A percentile compares a stretch with the other conserved stretches of the same genome.
Evolutionary conservation across 352 stramenopile species (phyloP).

Genomic region (Halophytophthora batemanensis): DNA sequence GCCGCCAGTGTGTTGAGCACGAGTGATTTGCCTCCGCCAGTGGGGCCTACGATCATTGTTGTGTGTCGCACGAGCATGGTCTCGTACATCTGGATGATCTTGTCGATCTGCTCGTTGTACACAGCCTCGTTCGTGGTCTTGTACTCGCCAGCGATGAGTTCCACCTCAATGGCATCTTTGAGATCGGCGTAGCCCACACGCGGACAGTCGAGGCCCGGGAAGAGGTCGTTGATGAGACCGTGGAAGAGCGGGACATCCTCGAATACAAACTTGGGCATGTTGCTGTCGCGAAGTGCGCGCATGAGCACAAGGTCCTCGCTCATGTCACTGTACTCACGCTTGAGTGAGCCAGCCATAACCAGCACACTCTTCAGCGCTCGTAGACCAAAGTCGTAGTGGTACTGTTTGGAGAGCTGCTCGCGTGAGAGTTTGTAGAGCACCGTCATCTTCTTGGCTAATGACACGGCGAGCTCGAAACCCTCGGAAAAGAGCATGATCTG

Average conservation of each 20-base stretch:
- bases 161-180: conserved; percentile 84
- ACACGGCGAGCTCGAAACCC: conserved; percentile 90
- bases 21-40: conserved; percentile 91
- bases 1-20: conserved; percentile 89
- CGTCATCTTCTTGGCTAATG: conserved; percentile 92
- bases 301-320: conserved; percentile 95
- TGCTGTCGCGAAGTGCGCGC: conserved; percentile 92
- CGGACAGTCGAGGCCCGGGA: conserved; percentile 91
- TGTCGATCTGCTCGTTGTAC: conserved; percentile 93
- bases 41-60: conserved; percentile 95
- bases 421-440: conserved; percentile 95
- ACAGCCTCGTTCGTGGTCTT: conserved; percentile 65
- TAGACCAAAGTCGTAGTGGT: conserved; percentile 95
- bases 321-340: conserved; percentile 92
- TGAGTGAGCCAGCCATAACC: conserved; percentile 92
- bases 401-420: conserved; percentile 94
- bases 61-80: conserved; percentile 95
- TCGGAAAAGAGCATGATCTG: conserved; percentile 95
- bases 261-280: conserved; percentile 97
- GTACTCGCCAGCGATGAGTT: conserved; percentile 85
- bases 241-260: conserved; percentile 94
- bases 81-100: conserved; percentile 97
- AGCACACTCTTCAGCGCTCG: conserved; percentile 93
- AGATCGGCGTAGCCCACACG: conserved; percentile 91
- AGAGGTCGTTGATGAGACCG: conserved; percentile 94